Base-by-base conservation (phyloP, 192 early-diverging fungal genomes). In the Irineochytrium annulatum region DNA sequence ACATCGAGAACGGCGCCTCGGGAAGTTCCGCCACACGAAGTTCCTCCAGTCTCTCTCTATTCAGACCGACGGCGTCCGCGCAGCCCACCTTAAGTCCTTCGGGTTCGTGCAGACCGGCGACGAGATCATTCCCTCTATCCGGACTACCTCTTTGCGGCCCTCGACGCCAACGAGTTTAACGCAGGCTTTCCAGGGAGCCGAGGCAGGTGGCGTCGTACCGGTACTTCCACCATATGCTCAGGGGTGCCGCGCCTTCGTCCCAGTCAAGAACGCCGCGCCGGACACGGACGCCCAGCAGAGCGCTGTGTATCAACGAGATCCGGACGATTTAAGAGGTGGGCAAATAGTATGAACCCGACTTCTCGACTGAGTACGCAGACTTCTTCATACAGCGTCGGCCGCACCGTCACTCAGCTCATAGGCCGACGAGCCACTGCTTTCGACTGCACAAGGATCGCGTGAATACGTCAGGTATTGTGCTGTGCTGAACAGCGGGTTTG, bases 51-150 rank as follows among this genome's bases (percentile, higher is more conserved):
- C 86, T 37, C 81, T 86, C 61, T 81, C 91, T n/a, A 90, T 96
- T 60, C 85, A 91, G 67, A 96, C 94, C n/a, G 81, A 91, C 59
- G 92, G 94, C 54, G 62, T 96, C 67, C 91, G 91, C 75, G 92
- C 94, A 2, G 92, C 79, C 62, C 61, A 94, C 54, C 81, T 96
- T 62, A 96, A 96, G 79, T 88, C 85, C 34, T 96, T 96, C 73
- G 93, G 93, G 35, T 96, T 93, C 75, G 92, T 92, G 48, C 94
- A 96, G 74, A 92, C 89, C 51, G 94, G 94, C 55, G 92, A 82
- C 60, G 94, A 96, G 65, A 68, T 89, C 2, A 81, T 96, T 2
- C 66, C 43, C 73, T 96, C 33, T 91, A 93, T 76, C 86, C 94
- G 4, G 89, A 94, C 71, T 92, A 91, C 68, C 73, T 93, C 43